A percentile compares a stretch with the other conserved stretches of the same genome.
Conservation (phyloP, 169 alveolate genomes). For the Prorocentrum cordatum region DNA sequence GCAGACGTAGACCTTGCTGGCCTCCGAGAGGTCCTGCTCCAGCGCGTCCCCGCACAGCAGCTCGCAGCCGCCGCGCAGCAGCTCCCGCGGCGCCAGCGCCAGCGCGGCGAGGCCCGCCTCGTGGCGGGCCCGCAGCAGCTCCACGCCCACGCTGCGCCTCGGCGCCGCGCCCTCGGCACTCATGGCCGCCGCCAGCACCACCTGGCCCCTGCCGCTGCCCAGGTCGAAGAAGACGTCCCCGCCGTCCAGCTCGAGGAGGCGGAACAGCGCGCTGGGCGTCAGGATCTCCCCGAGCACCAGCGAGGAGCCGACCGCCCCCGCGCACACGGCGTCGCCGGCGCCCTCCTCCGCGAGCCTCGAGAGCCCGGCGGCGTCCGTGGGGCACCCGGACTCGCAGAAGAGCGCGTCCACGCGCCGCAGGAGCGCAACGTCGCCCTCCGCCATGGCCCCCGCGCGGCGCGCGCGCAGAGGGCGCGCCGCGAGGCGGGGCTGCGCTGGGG, state of each 20-base stretch:
- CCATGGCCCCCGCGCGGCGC: no score
- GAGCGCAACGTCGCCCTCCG: no score
- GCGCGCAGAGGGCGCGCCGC: no score
- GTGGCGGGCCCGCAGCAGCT: neutral
- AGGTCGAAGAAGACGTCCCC: neutral
- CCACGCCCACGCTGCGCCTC: neutral
- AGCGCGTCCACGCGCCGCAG: neutral
- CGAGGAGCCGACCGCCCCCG: neutral
- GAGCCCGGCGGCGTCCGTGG: neutral
- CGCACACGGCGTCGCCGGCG: neutral
- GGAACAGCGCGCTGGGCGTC: neutral
- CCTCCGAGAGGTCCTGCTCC: neutral
- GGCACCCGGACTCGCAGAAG: neutral
- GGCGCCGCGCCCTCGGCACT: neutral
- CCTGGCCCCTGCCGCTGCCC: neutral
- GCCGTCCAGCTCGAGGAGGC: neutral
- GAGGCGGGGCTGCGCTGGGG: no score
- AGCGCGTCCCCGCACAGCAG: neutral
- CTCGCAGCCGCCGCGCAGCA: no score
- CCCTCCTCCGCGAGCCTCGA: neutral
- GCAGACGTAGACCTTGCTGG: neutral
- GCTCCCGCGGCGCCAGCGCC: no score
- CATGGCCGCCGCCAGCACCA: neutral
- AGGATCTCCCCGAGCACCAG: neutral
- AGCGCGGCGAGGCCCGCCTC: no score